These are phyloP conservation scores for Saccharomyces hybrid DNA, from an alignment of 1,139 yeast genomes.

Conservation along the genomic window DNA sequence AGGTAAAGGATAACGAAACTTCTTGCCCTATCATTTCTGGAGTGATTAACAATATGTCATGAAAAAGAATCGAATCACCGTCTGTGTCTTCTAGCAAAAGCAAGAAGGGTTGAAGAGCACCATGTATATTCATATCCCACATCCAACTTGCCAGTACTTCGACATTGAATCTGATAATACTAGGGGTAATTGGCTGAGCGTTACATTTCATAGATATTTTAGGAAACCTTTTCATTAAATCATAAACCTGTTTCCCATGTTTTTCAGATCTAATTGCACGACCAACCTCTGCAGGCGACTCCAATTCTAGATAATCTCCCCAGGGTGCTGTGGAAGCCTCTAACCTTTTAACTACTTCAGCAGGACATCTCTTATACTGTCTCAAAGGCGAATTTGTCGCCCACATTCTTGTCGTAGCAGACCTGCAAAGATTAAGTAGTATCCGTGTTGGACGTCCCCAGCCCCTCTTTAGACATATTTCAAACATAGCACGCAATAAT, in stretches of 20 bases:
- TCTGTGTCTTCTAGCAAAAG: conserved; percentile 76
- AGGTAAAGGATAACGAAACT: conserved; percentile 57
- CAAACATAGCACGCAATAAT: conserved; percentile 75
- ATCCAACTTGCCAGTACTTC: conserved; percentile 65
- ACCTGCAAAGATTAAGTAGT: conserved; percentile 61
- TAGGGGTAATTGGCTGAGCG: conserved; percentile 70
- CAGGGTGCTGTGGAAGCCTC: conserved; percentile 84
- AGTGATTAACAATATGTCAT: conserved; percentile 48
- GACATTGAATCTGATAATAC: conserved; percentile 56
- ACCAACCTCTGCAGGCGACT: conserved; percentile 66
- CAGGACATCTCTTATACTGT: conserved; percentile 65
- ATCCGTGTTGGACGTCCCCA: conserved; percentile 64
- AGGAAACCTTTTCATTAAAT: conserved; percentile 67
- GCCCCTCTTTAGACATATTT: conserved; percentile 58
- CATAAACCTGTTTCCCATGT: conserved; percentile 54
- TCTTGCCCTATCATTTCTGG: conserved; percentile 44
- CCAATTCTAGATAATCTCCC: conserved; percentile 53
- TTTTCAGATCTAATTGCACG: conserved; percentile 71
- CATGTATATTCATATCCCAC: conserved; percentile 66
- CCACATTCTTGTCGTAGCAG: conserved; percentile 83
- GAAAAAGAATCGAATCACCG: conserved; percentile 63
- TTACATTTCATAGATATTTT: conserved; percentile 48
- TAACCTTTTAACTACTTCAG: conserved; percentile 60
- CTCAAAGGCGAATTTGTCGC: conserved; percentile 75
- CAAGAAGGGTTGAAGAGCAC: conserved; percentile 56